Evolutionary conservation across 768 basidiomycete genomes (phyloP).

Genomic region (Nevesoporus exiguus): DNA sequence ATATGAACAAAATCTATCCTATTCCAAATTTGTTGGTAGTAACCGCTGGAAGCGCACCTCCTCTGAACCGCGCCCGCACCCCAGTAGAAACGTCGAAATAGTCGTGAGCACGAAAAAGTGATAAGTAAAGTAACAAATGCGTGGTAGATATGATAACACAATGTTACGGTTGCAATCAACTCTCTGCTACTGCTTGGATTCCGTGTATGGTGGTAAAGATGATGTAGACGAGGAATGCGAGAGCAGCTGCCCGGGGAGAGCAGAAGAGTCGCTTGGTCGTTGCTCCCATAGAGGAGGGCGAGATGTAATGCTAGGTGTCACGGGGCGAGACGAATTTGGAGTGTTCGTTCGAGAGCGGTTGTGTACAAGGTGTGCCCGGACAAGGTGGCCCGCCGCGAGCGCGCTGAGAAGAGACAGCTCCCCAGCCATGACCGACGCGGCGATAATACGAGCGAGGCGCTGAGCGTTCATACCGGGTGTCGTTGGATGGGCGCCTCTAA

Average conservation of each 20-base stretch:
- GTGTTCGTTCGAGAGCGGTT: slow-evolving; percentile 85
- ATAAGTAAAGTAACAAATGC: slow-evolving; percentile 24
- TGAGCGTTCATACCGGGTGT: slow-evolving; percentile 89
- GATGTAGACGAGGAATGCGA: slow-evolving; percentile 38
- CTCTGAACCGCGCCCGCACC: not conserved
- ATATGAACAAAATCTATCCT: slow-evolving; percentile 21
- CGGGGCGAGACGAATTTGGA: slow-evolving; percentile 59
- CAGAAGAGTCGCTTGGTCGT: slow-evolving; percentile 9
- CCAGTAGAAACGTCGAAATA: not conserved
- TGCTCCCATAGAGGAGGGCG: slow-evolving; percentile 25
- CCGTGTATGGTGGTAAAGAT: slow-evolving; percentile 43
- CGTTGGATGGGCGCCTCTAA: slow-evolving; percentile 85
- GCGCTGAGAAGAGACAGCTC: slow-evolving; percentile 91
- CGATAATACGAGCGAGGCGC: slow-evolving; percentile 84
- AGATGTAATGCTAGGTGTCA: slow-evolving; percentile 48
- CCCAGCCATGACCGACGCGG: slow-evolving; percentile 94
- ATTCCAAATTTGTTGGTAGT: not conserved
- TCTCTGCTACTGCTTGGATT: slow-evolving; percentile 21
- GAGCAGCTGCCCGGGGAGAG: slow-evolving; percentile 11
- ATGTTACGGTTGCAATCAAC: not conserved
- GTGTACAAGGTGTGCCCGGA: slow-evolving; percentile 89
- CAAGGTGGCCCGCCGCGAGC: slow-evolving; percentile 91
- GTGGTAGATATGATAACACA: slow-evolving; percentile 17
- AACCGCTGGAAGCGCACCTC: not conserved
- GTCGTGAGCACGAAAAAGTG: slow-evolving; percentile 1